Base-by-base conservation (phyloP, 2,329 filamentous ascomycete genomes). In the Fusarium sp. region DNA sequence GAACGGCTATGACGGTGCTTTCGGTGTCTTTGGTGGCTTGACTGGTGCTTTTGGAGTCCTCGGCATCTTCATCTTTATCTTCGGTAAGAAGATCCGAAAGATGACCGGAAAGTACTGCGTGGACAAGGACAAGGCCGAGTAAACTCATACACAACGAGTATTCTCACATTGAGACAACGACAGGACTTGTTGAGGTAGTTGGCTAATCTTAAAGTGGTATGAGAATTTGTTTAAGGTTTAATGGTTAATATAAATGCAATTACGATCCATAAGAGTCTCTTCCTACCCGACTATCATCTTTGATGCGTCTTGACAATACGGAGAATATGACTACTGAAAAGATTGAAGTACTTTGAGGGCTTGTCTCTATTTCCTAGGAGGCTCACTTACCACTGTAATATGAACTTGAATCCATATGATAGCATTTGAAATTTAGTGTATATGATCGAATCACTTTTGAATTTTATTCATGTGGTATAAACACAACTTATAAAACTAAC, bases 71-170 rank as follows among this genome's bases (percentile, higher is more conserved):
- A 32, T 66, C 14, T 66, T 66, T 11, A 60, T 66, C 33, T 66
- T 32, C 11, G 63, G 63, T 11, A 66, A 66, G 61, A 66, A 60
- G 38, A 66, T 66, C 5, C 38, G 63, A 20, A 33, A 60, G 13
- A 14, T 52, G 1, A 66, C 63, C 8, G 62, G 61, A 18, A 38
- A 12, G 9, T 66, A 38, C n/a, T 56, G 61, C 14, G 40, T 30
- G 14, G 63, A 66, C 7, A 66, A 66, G 61, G n/a, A 58, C 9
- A 66, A 66, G 63, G n/a, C 17, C 11, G 61, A 50, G n/a, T 66
- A 45, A 14, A 17, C 13, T 20, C 15, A 17, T 33, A 9, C n/a
- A n/a, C n/a, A n/a, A n/a, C 4, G 37, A 1, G 15, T 11, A 5
- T 26, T 7, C 3, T 18, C 12, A 11, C 15, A 15, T 7, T 1